phyloP scores from a whole-genome alignment of 495 filamentous ascomycete species.

The Xylaria acuta region DNA sequence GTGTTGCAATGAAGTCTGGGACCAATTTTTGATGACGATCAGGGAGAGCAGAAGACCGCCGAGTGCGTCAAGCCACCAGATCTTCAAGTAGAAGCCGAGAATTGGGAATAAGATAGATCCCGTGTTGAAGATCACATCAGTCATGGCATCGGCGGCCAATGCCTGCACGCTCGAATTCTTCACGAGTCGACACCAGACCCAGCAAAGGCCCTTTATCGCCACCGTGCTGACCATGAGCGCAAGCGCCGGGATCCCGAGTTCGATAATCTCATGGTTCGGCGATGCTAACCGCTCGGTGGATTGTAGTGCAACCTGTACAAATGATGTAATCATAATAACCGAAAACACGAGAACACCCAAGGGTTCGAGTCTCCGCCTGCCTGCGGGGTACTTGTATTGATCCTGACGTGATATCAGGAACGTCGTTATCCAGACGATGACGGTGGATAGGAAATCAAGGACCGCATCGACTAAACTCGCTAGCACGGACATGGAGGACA shows the following conservation, averaged over 20 bases:
- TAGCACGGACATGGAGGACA: constrained; percentile 84
- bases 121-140: constrained; percentile 84
- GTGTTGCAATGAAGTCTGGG: constrained; percentile 73
- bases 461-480: constrained; percentile 88
- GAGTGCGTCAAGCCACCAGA: constrained; percentile 88
- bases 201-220: constrained; percentile 80
- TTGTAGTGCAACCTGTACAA: constrained; percentile 81
- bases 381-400: constrained; percentile 83
- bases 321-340: constrained; percentile 85
- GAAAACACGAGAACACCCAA: constrained; percentile 82
- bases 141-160: constrained; percentile 54
- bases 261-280: constrained; percentile 69
- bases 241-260: constrained; percentile 75
- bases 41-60: constrained; percentile 82
- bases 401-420: constrained; percentile 75
- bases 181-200: constrained; percentile 89
- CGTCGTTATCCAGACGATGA: constrained; percentile 87
- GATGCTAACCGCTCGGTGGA: constrained; percentile 71
- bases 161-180: constrained; percentile 90
- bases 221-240: constrained; percentile 84
- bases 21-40: constrained; percentile 89
- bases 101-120: constrained; percentile 87
- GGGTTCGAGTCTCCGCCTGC: constrained; percentile 74
- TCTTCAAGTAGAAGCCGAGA: constrained; percentile 75
- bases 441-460: constrained; percentile 85